Evolutionary conservation across 2,329 filamentous ascomycete species (phyloP).

Genomic region (Penicillium sp.): DNA sequence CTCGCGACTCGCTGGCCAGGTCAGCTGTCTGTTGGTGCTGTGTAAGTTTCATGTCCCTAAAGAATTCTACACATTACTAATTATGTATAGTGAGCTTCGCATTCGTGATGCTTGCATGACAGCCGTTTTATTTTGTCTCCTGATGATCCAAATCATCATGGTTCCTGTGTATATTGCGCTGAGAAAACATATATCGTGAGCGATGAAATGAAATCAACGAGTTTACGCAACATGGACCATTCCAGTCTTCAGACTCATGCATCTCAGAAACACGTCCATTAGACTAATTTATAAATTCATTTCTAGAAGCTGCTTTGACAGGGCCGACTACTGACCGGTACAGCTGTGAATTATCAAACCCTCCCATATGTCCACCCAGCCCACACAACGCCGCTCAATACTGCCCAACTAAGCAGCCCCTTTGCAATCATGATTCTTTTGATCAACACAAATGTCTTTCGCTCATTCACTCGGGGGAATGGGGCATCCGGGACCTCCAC

Average conservation of each 20-base stretch:
- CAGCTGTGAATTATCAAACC: neutral
- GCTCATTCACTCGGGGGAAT: conserved; percentile 8
- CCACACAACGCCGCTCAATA: conserved; percentile 2
- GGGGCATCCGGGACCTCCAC: neutral
- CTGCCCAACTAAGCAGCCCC: conserved; percentile 5
- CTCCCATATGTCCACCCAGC: neutral
- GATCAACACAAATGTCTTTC: conserved; percentile 3
- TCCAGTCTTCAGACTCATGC: too few relatives aligned
- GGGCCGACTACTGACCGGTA: too few relatives aligned
- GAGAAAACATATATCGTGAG: too few relatives aligned
- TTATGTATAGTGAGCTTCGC: neutral
- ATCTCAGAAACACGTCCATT: too few relatives aligned
- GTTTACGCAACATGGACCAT: too few relatives aligned
- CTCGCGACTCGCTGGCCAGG: neutral
- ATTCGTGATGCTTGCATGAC: neutral
- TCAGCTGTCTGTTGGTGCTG: neutral
- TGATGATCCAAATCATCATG: too few relatives aligned
- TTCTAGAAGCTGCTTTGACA: too few relatives aligned
- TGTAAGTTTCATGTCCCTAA: neutral
- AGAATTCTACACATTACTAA: neutral
- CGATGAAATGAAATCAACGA: too few relatives aligned
- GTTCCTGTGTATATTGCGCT: too few relatives aligned
- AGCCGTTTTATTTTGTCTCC: too few relatives aligned
- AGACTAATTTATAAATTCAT: too few relatives aligned
- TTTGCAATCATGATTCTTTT: conserved; percentile 5